Evolutionary conservation across 805 yeast genomes (phyloP).

Genomic region (Priceomyces carsonii): DNA sequence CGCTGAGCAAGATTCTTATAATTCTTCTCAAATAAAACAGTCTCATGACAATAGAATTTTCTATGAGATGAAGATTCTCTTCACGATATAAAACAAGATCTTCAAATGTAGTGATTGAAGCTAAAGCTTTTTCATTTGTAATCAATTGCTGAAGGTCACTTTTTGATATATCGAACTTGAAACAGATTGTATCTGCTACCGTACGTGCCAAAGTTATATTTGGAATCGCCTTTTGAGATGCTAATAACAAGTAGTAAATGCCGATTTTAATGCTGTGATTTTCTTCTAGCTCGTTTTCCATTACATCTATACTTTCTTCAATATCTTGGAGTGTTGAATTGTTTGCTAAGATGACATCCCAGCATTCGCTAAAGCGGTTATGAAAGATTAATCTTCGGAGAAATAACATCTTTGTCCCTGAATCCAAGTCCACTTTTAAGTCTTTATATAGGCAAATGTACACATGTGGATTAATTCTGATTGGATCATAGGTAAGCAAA

Average conservation of each 20-base stretch:
- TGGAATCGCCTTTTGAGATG: conserved; percentile 14
- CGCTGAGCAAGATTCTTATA: not conserved
- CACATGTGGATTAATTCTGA: conserved; percentile 27
- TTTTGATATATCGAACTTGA: conserved; percentile 11
- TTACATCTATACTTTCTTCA: conserved; percentile 35
- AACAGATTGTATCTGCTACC: conserved; percentile 19
- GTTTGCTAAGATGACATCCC: conserved; percentile 26
- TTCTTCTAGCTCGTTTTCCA: conserved; percentile 17
- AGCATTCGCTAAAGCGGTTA: conserved; percentile 27
- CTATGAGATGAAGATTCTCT: not conserved
- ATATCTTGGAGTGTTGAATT: conserved; percentile 33
- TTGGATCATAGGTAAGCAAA: conserved; percentile 33
- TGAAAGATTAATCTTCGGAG: conserved; percentile 32
- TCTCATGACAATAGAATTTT: conserved; percentile 1
- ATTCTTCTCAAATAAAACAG: conserved; percentile 5
- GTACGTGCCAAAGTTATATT: conserved; percentile 15
- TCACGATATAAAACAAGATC: not conserved
- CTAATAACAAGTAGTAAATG: conserved; percentile 22
- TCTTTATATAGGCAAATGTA: conserved; percentile 20
- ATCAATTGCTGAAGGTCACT: conserved; percentile 7
- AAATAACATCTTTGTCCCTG: conserved; percentile 19
- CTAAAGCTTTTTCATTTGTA: conserved; percentile 1
- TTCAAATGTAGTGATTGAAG: conserved; percentile 1
- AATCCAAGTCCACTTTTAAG: conserved; percentile 18
- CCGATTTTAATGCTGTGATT: conserved; percentile 25